These are phyloP conservation scores for Xylariaceae sp. DNA, from an alignment of 2,329 filamentous ascomycete species.

Conservation along the genomic window DNA sequence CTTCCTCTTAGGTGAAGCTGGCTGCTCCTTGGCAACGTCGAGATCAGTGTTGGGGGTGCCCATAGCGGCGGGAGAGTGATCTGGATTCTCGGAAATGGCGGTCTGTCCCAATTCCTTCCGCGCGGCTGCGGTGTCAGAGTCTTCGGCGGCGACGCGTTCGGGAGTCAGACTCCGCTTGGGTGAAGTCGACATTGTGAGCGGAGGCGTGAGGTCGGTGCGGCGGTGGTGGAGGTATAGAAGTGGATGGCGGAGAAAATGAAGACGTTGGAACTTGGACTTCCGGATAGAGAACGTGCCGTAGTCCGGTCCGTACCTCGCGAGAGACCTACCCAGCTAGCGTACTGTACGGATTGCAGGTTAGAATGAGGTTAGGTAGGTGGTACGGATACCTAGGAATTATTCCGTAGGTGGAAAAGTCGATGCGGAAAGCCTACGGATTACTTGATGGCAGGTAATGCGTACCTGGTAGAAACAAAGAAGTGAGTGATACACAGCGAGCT, in stretches of 20 bases:
- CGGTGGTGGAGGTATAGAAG: neutral
- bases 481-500: neutral
- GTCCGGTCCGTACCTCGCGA: no score
- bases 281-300: no score
- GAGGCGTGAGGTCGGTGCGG: neutral
- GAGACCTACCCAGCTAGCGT: no score
- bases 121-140: slow-evolving; percentile 58
- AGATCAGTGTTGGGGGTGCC: slow-evolving; percentile 24
- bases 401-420: no score
- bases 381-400: no score
- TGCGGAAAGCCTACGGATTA: no score
- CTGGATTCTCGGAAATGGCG: slow-evolving; percentile 50
- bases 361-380: no score
- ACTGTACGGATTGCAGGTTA: no score
- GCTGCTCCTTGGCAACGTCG: slow-evolving; percentile 42
- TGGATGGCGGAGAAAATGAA: neutral
- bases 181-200: slow-evolving; percentile 24
- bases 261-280: no score
- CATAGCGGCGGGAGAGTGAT: slow-evolving; percentile 24
- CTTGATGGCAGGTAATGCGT: no score
- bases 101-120: slow-evolving; percentile 62
- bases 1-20: slow-evolving; percentile 63
- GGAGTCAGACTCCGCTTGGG: slow-evolving; percentile 29
- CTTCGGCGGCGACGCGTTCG: slow-evolving; percentile 38
- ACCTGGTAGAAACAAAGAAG: neutral